Base-by-base conservation (phyloP, 2,329 filamentous ascomycete species). In the Fusarium cicatricum region DNA sequence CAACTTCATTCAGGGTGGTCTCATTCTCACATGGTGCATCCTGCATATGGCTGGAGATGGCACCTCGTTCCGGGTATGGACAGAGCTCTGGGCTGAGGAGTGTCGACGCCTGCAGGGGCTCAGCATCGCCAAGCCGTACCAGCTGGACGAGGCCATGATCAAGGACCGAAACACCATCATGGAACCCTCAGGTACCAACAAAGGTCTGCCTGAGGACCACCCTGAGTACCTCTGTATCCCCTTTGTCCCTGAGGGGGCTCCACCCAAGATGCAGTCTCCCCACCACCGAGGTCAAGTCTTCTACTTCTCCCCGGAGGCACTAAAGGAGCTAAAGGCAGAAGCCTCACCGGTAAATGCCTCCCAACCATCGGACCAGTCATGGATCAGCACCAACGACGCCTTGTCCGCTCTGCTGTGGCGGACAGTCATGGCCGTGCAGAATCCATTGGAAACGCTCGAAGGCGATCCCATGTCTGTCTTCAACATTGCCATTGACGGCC, bases 351-450 rank as follows among this genome's bases (percentile, higher is more conserved):
- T 9, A 0, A 50, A 52, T 23, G 40, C 34, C 2, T 52, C 47
- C n/a, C 36, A 28, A 7, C 16, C 36, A 2, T 46, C 51, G 4
- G 55, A 60, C 0, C 47, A 60, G 12, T 26, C 43, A 17, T 62
- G 52, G 55, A 48, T 60, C 11, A 60, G 55, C 5, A 57, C 58
- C n/a, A 62, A 60, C 1, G 58, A 62, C 29, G 58, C 55, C 9
- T 40, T 62, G 5, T 62, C 55, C 8, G 52, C 58, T n/a, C 44
- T 62, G 1, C 37, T 57, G 36, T 62, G 58, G 58, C 46, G 55
- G 1, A 62, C 55, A 1, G 41, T 41, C 14, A 42, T 62, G 4
- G 55, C 52, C 0, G 52, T 53, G 4, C 55, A 62, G n/a, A 34
- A 50, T 4, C 52, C 56, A 3, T 15, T 62, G 3, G 5, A 15